Percentiles rank a stretch among this genome's conserved stretches.
phyloP scores from a whole-genome alignment of 176 grass and related monocot genomes.

The Thinopyrum elongatum region DNA sequence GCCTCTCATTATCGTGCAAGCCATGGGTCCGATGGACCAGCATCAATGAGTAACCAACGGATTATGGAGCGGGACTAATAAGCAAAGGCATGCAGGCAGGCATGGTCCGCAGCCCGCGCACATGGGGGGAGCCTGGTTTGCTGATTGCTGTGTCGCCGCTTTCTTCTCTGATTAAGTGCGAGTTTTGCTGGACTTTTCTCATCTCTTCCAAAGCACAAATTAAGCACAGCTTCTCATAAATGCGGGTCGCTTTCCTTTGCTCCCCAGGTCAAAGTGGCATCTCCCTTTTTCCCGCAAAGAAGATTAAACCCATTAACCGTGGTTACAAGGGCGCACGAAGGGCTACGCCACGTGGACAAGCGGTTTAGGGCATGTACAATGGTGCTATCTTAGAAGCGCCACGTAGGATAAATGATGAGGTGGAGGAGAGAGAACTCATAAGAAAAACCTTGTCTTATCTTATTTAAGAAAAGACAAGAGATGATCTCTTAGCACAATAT shows the following conservation, averaged over 20 bases:
- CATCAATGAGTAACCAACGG: background rate
- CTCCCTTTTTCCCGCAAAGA: background rate
- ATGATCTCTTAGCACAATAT: too few relatives aligned
- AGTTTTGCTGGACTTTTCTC: background rate
- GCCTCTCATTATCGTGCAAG: background rate
- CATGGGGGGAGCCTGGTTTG: constrained; percentile 1
- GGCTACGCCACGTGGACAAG: too few relatives aligned
- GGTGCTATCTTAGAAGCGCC: too few relatives aligned
- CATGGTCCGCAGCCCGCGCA: constrained; percentile 6
- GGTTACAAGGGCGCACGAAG: too few relatives aligned
- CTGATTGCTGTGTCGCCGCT: constrained; percentile 7
- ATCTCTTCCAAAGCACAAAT: background rate
- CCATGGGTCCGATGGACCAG: background rate
- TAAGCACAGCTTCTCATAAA: background rate
- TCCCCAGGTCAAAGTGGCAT: background rate
- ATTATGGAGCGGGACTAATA: background rate
- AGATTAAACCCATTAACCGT: too few relatives aligned
- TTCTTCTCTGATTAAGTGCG: background rate
- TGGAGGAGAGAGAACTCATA: too few relatives aligned
- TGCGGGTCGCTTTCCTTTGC: background rate
- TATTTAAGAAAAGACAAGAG: too few relatives aligned
- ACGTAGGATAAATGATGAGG: too few relatives aligned
- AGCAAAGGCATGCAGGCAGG: background rate
- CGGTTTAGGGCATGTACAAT: too few relatives aligned
- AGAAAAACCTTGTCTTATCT: too few relatives aligned